phyloP scores from a whole-genome alignment of 768 basidiomycete species.

The Xanthoconium stramineum region DNA sequence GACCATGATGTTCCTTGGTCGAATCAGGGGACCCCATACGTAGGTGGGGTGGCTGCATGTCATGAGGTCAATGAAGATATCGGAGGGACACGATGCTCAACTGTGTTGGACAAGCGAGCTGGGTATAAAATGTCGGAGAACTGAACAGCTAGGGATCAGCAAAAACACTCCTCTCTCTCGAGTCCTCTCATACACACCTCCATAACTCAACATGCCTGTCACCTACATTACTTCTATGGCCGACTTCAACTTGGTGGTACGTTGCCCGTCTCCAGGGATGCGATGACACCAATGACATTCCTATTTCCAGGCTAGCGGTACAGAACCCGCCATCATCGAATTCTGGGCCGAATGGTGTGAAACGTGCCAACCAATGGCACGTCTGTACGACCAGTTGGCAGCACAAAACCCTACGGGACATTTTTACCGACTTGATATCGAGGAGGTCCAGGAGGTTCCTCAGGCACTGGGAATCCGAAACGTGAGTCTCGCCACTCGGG shows the following conservation, averaged over 20 bases:
- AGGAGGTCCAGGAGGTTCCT: slow-evolving; percentile 26
- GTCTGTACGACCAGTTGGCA: slow-evolving; percentile 24
- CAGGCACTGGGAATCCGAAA: slow-evolving; percentile 23
- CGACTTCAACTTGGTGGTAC: slow-evolving; percentile 24
- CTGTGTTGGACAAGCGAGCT: slow-evolving; percentile 17
- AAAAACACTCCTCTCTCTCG: slow-evolving; percentile 7
- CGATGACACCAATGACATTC: slow-evolving; percentile 7
- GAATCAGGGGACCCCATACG: slow-evolving; percentile 18
- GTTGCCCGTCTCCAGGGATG: slow-evolving; percentile 1
- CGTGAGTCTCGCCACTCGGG: slow-evolving; percentile 11
- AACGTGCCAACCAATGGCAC: slow-evolving; percentile 21
- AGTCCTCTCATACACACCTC: slow-evolving; percentile 13
- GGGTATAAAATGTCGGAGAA: slow-evolving; percentile 26
- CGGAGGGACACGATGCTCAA: slow-evolving; percentile 14
- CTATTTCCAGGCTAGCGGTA: slow-evolving; percentile 15
- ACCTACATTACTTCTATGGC: slow-evolving; percentile 25
- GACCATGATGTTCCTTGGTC: slow-evolving; percentile 14
- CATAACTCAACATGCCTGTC: slow-evolving; percentile 20
- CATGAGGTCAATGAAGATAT: slow-evolving; percentile 10
- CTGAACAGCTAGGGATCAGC: slow-evolving; percentile 13
- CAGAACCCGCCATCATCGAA: slow-evolving; percentile 27
- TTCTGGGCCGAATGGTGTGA: slow-evolving; percentile 33
- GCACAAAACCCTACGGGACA: slow-evolving; percentile 25
- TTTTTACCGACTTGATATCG: slow-evolving; percentile 32
- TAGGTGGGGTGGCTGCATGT: slow-evolving; percentile 18